Evolutionary conservation across 2,329 filamentous ascomycete species (phyloP).

Genomic region (Aureobasidium lini): DNA sequence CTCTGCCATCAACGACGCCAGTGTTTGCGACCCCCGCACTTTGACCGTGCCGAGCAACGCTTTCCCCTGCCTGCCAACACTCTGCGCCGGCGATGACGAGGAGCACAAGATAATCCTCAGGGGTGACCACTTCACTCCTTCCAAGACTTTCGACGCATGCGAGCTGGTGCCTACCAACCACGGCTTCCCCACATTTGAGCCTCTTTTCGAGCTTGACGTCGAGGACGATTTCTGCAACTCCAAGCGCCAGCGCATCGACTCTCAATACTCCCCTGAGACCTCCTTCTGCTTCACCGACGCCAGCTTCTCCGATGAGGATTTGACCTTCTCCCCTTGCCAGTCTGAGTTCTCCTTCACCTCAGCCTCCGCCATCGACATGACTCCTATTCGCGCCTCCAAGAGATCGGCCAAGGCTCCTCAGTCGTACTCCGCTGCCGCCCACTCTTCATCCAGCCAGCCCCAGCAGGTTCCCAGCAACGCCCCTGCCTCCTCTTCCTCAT

Average conservation of each 20-base stretch:
- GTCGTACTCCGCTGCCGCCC: conserved; percentile 34
- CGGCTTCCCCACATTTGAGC: conserved; percentile 68
- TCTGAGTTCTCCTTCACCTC: conserved; percentile 18
- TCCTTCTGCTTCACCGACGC: conserved; percentile 64
- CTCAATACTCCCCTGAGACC: conserved; percentile 55
- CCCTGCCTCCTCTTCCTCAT: conserved; percentile 15
- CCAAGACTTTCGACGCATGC: conserved; percentile 22
- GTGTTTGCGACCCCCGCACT: conserved; percentile 79
- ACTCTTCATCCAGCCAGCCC: conserved; percentile 33
- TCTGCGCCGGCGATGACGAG: conserved; percentile 49
- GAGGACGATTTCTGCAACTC: conserved; percentile 70
- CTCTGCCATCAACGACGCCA: conserved; percentile 55
- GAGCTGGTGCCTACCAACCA: conserved; percentile 40
- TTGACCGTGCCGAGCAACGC: conserved; percentile 59
- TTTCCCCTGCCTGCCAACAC: conserved; percentile 56
- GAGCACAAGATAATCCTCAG: conserved; percentile 39
- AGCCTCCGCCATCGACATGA: conserved; percentile 13
- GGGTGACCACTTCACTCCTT: conserved; percentile 31
- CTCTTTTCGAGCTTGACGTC: conserved; percentile 83
- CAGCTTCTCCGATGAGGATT: conserved; percentile 67
- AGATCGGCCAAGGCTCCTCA: conserved; percentile 29
- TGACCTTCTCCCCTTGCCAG: conserved; percentile 16
- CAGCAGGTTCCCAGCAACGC: conserved; percentile 24
- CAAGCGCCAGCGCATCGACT: conserved; percentile 66
- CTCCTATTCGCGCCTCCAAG: conserved; percentile 17